A percentile compares a stretch with the other conserved stretches of the same genome.
Conservation (phyloP, 306 rosid genomes). For the Corylus americana region DNA sequence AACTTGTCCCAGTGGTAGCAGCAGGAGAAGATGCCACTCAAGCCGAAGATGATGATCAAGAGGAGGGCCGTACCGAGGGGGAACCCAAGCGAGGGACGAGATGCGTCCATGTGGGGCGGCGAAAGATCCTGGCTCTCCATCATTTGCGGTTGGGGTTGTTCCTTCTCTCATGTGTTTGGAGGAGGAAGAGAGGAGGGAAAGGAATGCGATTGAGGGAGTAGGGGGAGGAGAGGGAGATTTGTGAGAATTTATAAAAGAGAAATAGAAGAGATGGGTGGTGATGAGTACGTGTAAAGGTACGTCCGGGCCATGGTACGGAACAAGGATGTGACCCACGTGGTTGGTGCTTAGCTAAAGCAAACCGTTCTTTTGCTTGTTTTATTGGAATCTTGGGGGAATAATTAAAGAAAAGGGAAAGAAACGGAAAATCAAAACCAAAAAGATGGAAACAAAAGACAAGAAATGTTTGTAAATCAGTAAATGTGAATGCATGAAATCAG, state of each 20-base stretch:
- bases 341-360: not conserved
- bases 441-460: not conserved
- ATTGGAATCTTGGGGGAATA: not conserved
- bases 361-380: not conserved
- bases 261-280: not conserved
- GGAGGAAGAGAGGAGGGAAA: not conserved
- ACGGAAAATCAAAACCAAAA: not conserved
- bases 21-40: slow-evolving; percentile 95
- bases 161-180: slow-evolving; percentile 48
- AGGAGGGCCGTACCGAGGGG: slow-evolving; percentile 95
- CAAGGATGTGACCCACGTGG: slow-evolving; percentile 29
- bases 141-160: not conserved
- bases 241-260: slow-evolving; percentile 1
- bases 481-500: too few species aligned
- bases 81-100: slow-evolving; percentile 90
- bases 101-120: slow-evolving; percentile 62
- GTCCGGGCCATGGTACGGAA: slow-evolving; percentile 61
- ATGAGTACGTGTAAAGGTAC: slow-evolving; percentile 44
- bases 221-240: not conserved
- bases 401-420: not conserved
- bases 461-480: too few species aligned
- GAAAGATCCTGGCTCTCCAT: slow-evolving; percentile 77
- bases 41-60: slow-evolving; percentile 73
- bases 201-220: not conserved
- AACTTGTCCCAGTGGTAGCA: slow-evolving; percentile 97